Base-by-base conservation (phyloP, 1,284 basidiomycete species). In the Ceratobasidium sp. region DNA sequence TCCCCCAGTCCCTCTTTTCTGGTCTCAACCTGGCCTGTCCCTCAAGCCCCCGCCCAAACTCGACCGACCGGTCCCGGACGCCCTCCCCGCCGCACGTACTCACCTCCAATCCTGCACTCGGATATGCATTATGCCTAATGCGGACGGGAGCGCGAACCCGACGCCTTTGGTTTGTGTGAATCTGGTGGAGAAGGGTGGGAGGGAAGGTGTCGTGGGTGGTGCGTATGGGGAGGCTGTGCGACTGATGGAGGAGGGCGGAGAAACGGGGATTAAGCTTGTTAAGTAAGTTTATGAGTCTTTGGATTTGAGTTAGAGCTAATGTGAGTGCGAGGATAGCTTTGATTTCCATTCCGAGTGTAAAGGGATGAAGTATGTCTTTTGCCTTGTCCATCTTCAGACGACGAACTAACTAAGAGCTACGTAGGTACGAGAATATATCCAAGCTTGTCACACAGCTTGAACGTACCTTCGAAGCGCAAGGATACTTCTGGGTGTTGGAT, bases 321-420 rank as follows among this genome's bases (percentile, higher is more conserved):
- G 46, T 43, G 41, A 75, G 21, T 57, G 66, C n/a, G n/a, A n/a
- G 89, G 87, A 73, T 75, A 89, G 89, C 75, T 98, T 96, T 78
- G 95, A 98, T 80, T 98, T 98, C 81, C 96, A 98, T 81, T 86
- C 85, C 8, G 93, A 96, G 80, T 97, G 93, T 6, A 91, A 87
- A 79, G 94, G 95, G 18, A 96, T 96, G 93, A 93, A 93, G 88
- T 97, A 83, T 79, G 86, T 81, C 21, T 35, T 55, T 57, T 5
- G n/a, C 49, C 32, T 43, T 26, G 21, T 7, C 55, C 23, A 30
- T 14, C 49, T 38, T 6, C 30, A 11, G 14, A 54, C 32, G 9
- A 2, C 13, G 18, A 26, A n/a, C 50, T 18, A 43, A 44, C 11
- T 47, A 2, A 46, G 35, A 21, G 9, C 11, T 30, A 28, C 38